Evolutionary conservation across 345 rosid species (phyloP).

Genomic region (Brassica cretica): DNA sequence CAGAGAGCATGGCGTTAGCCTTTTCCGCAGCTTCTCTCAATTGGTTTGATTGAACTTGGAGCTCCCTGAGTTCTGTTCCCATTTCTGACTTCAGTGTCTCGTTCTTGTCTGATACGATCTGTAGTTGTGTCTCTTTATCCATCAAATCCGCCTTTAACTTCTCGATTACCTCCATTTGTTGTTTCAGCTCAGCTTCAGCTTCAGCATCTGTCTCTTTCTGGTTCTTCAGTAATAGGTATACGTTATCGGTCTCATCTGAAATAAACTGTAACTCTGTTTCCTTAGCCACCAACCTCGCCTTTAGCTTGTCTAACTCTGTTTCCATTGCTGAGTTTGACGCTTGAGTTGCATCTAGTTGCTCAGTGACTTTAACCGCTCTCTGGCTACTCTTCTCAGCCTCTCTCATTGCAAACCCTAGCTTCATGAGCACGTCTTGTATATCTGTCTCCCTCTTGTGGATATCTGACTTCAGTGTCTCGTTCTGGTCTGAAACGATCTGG

Average conservation of each 20-base stretch:
- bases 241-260: neutral
- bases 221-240: neutral
- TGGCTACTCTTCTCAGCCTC: slow-evolving; percentile 77
- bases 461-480: neutral
- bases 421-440: slow-evolving; percentile 61
- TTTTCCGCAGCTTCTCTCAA: slow-evolving; percentile 99
- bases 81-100: slow-evolving; percentile 51
- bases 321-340: slow-evolving; percentile 70
- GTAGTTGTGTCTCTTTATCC: slow-evolving; percentile 78
- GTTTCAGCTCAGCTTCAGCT: slow-evolving; percentile 40
- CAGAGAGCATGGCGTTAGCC: slow-evolving; percentile 86
- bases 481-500: neutral
- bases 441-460: slow-evolving; percentile 36
- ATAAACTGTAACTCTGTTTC: neutral
- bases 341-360: slow-evolving; percentile 87
- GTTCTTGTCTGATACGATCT: slow-evolving; percentile 63
- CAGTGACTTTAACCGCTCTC: slow-evolving; percentile 58
- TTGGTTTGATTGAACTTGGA: slow-evolving; percentile 93
- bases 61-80: slow-evolving; percentile 59
- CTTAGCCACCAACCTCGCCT: neutral
- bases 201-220: neutral
- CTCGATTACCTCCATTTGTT: slow-evolving; percentile 47
- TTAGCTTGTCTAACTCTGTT: slow-evolving; percentile 24
- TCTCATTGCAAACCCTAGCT: slow-evolving; percentile 74
- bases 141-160: slow-evolving; percentile 63